A percentile compares a stretch with the other conserved stretches of the same genome.
Conservation (phyloP, 176 grass and related monocot species). For the Eragrostis nindensis region DNA sequence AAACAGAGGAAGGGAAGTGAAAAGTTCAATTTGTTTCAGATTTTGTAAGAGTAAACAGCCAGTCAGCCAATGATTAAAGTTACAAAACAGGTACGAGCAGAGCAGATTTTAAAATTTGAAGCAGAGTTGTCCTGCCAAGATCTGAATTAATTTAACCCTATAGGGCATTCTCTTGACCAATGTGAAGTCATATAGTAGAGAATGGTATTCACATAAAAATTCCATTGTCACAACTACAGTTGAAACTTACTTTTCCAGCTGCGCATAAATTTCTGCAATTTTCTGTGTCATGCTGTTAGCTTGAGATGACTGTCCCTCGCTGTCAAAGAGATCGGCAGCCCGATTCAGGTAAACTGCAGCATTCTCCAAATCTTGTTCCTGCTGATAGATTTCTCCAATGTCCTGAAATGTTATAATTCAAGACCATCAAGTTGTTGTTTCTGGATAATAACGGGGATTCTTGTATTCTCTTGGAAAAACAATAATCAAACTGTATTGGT, state of each 20-base stretch:
- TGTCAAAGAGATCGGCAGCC: conserved; percentile 85
- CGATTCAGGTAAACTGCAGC: conserved; percentile 75
- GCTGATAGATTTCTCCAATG: conserved; percentile 85
- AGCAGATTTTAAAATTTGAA: not conserved
- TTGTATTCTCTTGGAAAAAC: not conserved
- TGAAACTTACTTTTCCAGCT: conserved; percentile 82
- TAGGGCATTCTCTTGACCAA: not conserved
- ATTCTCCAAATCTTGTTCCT: conserved; percentile 80
- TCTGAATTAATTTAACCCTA: not conserved
- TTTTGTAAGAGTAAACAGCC: not conserved
- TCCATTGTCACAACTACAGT: not conserved
- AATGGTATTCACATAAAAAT: not conserved
- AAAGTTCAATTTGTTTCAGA: not conserved
- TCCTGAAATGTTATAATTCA: conserved; percentile 65
- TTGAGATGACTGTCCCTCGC: conserved; percentile 78
- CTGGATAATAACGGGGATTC: not conserved
- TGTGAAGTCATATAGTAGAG: conserved; percentile 10
- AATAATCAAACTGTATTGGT: not conserved
- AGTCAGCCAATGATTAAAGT: not conserved
- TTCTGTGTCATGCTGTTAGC: conserved; percentile 83
- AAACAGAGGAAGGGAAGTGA: no score
- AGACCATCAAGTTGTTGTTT: not conserved
- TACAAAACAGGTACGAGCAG: not conserved
- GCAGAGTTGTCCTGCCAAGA: not conserved
- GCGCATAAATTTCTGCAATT: conserved; percentile 84